phyloP scores from a whole-genome alignment of 208 protist genomes.

The Trypanosoma congolense region DNA sequence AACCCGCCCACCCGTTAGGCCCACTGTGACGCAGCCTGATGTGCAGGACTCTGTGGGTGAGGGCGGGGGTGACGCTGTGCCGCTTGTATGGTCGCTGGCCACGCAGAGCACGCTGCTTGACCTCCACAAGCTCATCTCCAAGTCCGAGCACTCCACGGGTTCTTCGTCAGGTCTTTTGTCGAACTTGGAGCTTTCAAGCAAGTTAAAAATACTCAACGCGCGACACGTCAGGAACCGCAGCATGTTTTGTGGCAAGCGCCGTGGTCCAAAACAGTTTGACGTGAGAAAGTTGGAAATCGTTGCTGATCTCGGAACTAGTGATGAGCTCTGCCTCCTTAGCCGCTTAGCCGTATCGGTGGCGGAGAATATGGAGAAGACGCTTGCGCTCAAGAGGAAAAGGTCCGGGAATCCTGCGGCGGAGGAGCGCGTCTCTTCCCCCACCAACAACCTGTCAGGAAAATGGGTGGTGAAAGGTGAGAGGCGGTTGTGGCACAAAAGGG shows the following conservation, averaged over 20 bases:
- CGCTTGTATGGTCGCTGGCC: slow-evolving; percentile 8
- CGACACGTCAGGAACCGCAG: no score
- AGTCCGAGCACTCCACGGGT: no score
- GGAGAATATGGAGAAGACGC: not conserved
- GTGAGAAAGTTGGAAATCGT: not conserved
- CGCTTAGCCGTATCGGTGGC: not conserved
- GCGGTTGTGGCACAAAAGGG: not conserved
- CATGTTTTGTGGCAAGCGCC: not conserved
- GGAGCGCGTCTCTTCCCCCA: no score
- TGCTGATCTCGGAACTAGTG: not conserved
- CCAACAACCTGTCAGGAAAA: not conserved
- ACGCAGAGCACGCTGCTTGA: slow-evolving; percentile 3
- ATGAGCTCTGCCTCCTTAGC: not conserved
- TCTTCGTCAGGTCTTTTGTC: no score
- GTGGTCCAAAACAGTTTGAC: no score
- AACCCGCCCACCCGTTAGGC: not conserved
- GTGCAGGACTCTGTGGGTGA: not conserved
- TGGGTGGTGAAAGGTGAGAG: not conserved
- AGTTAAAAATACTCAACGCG: no score
- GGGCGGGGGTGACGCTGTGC: not conserved
- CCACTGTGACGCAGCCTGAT: not conserved
- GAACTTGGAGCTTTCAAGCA: no score
- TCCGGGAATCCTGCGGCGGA: no score
- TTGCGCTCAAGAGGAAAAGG: no score
- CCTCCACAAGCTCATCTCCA: not conserved